Percentiles rank a stretch among this genome's conserved stretches.
Conservation (phyloP, 371 early-diverging fungal species). For the Mucor mucedo region DNA sequence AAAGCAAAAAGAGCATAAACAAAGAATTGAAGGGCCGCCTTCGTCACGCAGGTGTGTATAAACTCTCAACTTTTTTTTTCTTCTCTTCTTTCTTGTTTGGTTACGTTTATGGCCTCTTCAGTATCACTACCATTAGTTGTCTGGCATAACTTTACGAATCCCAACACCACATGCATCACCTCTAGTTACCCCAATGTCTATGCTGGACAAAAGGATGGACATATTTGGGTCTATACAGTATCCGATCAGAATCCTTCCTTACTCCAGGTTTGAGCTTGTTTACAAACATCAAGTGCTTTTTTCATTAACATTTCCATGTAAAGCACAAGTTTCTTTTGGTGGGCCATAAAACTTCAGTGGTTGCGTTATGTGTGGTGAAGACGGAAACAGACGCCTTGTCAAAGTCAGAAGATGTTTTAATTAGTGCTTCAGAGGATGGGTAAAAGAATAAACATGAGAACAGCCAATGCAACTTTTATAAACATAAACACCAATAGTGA, state of each 20-base stretch:
- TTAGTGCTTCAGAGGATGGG: constrained; percentile 75
- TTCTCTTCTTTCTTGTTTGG: constrained; percentile 3
- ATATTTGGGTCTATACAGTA: constrained; percentile 58
- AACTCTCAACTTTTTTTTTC: not conserved
- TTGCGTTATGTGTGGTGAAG: constrained; percentile 56
- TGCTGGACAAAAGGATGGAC: constrained; percentile 65
- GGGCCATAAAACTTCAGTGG: constrained; percentile 63
- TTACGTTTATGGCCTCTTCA: constrained; percentile 41
- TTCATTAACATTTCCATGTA: not conserved
- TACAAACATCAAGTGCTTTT: too few relatives aligned
- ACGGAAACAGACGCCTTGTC: constrained; percentile 56
- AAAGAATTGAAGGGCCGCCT: too few relatives aligned
- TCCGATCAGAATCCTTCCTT: constrained; percentile 2
- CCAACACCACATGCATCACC: constrained; percentile 42
- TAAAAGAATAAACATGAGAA: constrained; percentile 25
- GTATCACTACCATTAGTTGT: constrained; percentile 47
- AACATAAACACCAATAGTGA: constrained; percentile 44
- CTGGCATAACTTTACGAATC: constrained; percentile 52
- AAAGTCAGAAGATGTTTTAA: constrained; percentile 58
- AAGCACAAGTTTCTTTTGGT: constrained; percentile 59
- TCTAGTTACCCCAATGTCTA: constrained; percentile 49
- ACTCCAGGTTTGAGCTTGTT: not conserved
- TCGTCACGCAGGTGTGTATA: too few relatives aligned
- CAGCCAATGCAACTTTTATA: not conserved
- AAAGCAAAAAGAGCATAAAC: too few relatives aligned